Percentiles rank a stretch among this genome's conserved stretches.
Evolutionary conservation across 139 green algal species (phyloP).

Genomic region (Tetraselmis chui): DNA sequence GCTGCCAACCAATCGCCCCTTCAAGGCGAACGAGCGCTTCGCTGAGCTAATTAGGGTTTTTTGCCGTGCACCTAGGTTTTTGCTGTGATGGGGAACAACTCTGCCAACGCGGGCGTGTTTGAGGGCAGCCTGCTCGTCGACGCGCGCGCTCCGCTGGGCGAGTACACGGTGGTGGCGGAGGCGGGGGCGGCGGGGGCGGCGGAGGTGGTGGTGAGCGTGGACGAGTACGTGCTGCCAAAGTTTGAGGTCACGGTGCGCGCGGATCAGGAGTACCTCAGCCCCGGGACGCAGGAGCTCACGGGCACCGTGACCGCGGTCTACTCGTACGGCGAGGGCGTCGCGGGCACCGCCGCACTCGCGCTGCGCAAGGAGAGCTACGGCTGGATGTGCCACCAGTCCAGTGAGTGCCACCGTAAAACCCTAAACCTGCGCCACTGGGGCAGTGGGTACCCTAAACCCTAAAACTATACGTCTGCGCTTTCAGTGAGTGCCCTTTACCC

Average conservation of each 20-base stretch:
- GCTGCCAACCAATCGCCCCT: too few relatives aligned
- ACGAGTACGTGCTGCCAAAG: constrained; percentile 6
- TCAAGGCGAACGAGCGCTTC: too few relatives aligned
- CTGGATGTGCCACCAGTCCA: background rate
- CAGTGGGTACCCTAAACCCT: too few relatives aligned
- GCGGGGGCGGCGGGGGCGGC: too few relatives aligned
- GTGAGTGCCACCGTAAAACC: too few relatives aligned
- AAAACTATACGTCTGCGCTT: too few relatives aligned
- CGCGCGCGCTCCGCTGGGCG: background rate
- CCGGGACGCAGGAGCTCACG: background rate
- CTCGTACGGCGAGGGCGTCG: constrained; percentile 1
- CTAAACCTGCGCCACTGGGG: too few relatives aligned
- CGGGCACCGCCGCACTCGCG: background rate
- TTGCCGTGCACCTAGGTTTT: too few relatives aligned
- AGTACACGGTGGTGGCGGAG: background rate
- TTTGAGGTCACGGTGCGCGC: background rate
- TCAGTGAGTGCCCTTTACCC: too few relatives aligned
- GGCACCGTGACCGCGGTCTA: background rate
- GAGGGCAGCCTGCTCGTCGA: background rate
- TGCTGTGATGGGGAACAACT: background rate
- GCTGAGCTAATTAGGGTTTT: too few relatives aligned
- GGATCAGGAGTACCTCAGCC: background rate
- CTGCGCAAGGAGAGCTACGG: background rate
- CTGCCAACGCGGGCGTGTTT: background rate
- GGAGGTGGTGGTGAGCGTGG: background rate